These are phyloP conservation scores for Kodamaea sp. DNA, from an alignment of 1,139 yeast genomes.

Conservation along the genomic window DNA sequence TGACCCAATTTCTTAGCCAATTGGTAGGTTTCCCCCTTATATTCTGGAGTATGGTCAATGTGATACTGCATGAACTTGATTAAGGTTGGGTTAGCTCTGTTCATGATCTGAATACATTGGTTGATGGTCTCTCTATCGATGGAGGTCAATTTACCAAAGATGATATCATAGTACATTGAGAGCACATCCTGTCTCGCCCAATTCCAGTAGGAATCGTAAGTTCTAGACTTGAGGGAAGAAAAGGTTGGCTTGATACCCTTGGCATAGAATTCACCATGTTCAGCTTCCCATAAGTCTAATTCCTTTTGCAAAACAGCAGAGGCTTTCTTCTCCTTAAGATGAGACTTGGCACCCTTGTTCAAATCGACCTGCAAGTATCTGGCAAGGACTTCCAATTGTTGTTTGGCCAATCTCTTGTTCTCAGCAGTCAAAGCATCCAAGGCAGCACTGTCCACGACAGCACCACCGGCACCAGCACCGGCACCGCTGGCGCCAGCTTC, in stretches of 20 bases:
- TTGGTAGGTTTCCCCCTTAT: conserved; percentile 85
- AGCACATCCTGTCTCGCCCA: conserved; percentile 99
- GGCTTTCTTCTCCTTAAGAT: conserved; percentile 85
- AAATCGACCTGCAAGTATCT: conserved; percentile 91
- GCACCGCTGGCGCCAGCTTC: conserved; percentile 57
- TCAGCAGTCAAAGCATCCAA: conserved; percentile 92
- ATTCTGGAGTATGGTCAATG: conserved; percentile 86
- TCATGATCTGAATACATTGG: conserved; percentile 96
- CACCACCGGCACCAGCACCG: conserved; percentile 72
- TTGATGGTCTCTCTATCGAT: conserved; percentile 95
- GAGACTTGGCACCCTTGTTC: conserved; percentile 85
- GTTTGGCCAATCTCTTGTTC: conserved; percentile 85
- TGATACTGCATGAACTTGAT: conserved; percentile 97
- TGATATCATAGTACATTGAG: conserved; percentile 91
- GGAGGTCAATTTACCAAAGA: conserved; percentile 86
- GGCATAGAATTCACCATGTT: conserved; percentile 94
- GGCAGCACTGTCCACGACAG: conserved; percentile 93
- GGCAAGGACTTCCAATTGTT: conserved; percentile 93
- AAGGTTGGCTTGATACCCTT: conserved; percentile 88
- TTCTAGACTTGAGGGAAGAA: conserved; percentile 90
- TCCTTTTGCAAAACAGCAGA: conserved; percentile 81
- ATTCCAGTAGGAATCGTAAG: conserved; percentile 97
- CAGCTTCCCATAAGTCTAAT: conserved; percentile 89
- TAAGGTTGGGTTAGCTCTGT: conserved; percentile 91
- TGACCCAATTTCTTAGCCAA: conserved; percentile 89